Conservation (phyloP, 768 basidiomycete species). For the Lentinula raphanica region DNA sequence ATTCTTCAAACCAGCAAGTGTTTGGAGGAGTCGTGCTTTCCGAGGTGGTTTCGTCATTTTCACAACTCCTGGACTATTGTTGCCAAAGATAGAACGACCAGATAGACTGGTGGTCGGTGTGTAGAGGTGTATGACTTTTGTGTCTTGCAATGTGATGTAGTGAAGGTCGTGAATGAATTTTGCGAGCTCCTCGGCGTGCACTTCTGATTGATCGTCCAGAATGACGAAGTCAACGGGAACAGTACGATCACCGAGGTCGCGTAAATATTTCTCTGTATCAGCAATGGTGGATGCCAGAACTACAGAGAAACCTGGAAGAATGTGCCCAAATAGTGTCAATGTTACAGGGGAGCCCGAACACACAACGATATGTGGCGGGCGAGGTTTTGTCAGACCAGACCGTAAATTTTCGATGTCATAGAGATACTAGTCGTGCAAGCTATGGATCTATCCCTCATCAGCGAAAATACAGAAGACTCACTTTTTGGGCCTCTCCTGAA, state of each 20-base stretch:
- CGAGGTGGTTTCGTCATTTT: slow-evolving; percentile 72
- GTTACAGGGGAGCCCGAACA: slow-evolving; percentile 59
- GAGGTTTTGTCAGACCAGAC: slow-evolving; percentile 40
- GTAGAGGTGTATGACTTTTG: slow-evolving; percentile 67
- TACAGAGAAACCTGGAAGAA: slow-evolving; percentile 52
- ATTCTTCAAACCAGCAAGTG: slow-evolving; percentile 55
- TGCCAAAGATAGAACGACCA: slow-evolving; percentile 46
- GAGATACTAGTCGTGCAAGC: slow-evolving; percentile 29
- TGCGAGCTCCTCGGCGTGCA: slow-evolving; percentile 51
- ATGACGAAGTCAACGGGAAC: slow-evolving; percentile 53
- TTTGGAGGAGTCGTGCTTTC: slow-evolving; percentile 52
- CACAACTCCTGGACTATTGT: slow-evolving; percentile 49
- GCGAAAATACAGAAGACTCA: slow-evolving; percentile 16
- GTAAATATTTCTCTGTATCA: slow-evolving; percentile 41
- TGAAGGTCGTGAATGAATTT: slow-evolving; percentile 39
- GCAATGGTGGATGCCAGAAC: slow-evolving; percentile 37
- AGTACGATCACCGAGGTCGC: slow-evolving; percentile 22
- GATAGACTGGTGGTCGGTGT: slow-evolving; percentile 62
- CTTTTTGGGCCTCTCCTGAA: slow-evolving; percentile 54
- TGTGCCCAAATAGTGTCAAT: slow-evolving; percentile 46
- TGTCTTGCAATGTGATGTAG: slow-evolving; percentile 37
- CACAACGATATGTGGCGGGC: slow-evolving; percentile 45
- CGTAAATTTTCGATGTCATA: slow-evolving; percentile 44
- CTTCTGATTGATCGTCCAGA: slow-evolving; percentile 62
- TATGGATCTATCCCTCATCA: background rate